Evolutionary conservation across 371 early-diverging fungal species (phyloP).

Genomic region (Coemansia sp.): DNA sequence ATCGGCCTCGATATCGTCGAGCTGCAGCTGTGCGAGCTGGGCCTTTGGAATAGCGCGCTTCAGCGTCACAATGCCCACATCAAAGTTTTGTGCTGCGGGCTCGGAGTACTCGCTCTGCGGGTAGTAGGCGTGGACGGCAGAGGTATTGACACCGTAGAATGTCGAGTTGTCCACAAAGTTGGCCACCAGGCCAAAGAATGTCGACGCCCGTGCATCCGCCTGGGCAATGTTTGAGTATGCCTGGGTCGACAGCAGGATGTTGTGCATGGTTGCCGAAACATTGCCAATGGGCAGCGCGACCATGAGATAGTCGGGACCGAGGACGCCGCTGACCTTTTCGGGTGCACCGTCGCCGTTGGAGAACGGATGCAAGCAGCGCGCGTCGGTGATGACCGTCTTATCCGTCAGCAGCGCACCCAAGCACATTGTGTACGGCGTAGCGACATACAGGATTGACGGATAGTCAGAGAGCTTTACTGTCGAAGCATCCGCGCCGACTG

Average conservation of each 20-base stretch:
- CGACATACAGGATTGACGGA: conserved; percentile 40
- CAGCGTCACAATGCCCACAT: conserved; percentile 41
- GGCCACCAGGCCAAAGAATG: conserved; percentile 37
- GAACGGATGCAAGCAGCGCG: conserved; percentile 48
- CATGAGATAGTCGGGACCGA: conserved; percentile 42
- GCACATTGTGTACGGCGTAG: conserved; percentile 43
- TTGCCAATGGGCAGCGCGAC: conserved; percentile 37
- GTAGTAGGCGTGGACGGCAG: conserved; percentile 44
- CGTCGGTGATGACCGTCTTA: conserved; percentile 39
- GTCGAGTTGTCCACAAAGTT: conserved; percentile 43
- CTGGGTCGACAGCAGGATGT: conserved; percentile 39
- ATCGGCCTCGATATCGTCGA: conserved; percentile 37
- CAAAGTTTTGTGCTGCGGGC: conserved; percentile 41
- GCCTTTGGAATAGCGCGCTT: conserved; percentile 21
- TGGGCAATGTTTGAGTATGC: conserved; percentile 21
- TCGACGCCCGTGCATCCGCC: conserved; percentile 33
- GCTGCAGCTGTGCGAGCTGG: conserved; percentile 21
- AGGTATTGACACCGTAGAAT: conserved; percentile 33
- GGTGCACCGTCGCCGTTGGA: conserved; percentile 33
- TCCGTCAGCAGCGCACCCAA: conserved; percentile 45
- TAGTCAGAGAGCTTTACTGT: conserved; percentile 28
- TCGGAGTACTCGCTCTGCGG: conserved; percentile 43
- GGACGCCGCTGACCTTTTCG: conserved; percentile 21
- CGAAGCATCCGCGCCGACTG: conserved; percentile 8
- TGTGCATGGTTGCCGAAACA: conserved; percentile 41